These are phyloP conservation scores for Neoascochyta sp. DNA, from an alignment of 2,329 filamentous ascomycete genomes.

Conservation along the genomic window DNA sequence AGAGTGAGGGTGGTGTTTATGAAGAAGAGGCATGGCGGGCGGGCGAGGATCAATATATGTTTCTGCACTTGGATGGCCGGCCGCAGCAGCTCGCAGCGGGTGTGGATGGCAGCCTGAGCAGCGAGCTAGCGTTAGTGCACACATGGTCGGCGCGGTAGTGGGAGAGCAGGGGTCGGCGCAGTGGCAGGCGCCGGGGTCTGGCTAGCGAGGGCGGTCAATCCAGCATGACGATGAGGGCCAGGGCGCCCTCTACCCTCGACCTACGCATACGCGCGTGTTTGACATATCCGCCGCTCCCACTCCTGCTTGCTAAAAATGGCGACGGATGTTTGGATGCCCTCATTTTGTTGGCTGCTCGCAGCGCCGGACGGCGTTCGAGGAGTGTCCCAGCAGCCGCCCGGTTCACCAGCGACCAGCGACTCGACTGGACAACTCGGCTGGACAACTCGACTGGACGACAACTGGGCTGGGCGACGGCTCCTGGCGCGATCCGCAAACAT, in stretches of 20 bases:
- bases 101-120: slow-evolving; percentile 26
- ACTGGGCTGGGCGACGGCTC: too few relatives aligned
- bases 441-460: too few relatives aligned
- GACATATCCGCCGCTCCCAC: slow-evolving; percentile 12
- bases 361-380: slow-evolving; percentile 6
- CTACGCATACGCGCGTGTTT: too few relatives aligned
- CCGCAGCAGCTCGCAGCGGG: slow-evolving; percentile 13
- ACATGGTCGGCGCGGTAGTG: slow-evolving; percentile 5
- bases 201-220: slow-evolving; percentile 32
- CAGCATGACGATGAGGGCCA: slow-evolving; percentile 30
- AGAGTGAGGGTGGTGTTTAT: slow-evolving; percentile 9
- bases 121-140: slow-evolving; percentile 13
- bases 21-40: slow-evolving; percentile 19
- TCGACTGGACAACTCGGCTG: too few relatives aligned
- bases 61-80: slow-evolving; percentile 21
- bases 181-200: slow-evolving; percentile 9
- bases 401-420: too few relatives aligned
- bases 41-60: slow-evolving; percentile 33
- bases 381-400: slow-evolving; percentile 25
- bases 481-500: slow-evolving; percentile 18
- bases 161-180: slow-evolving; percentile 10
- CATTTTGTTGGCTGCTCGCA: too few relatives aligned
- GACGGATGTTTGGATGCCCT: too few relatives aligned
- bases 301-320: too few relatives aligned
- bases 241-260: too few relatives aligned